These are phyloP conservation scores for Boletus coccyginus DNA, from an alignment of 768 basidiomycete species.

Conservation along the genomic window DNA sequence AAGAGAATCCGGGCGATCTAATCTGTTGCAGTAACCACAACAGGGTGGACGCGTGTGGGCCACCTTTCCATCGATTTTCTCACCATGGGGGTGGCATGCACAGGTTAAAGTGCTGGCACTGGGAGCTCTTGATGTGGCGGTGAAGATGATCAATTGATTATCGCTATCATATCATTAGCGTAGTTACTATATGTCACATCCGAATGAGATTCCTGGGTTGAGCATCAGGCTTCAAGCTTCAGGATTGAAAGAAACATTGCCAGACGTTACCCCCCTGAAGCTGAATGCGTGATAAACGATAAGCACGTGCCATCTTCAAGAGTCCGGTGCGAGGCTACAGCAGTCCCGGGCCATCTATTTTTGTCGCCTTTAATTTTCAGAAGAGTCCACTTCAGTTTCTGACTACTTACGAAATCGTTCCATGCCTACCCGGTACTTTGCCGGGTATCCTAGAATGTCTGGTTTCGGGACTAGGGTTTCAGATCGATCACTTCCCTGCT, in stretches of 20 bases:
- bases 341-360: no score
- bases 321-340: no score
- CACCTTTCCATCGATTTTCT: background rate
- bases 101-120: background rate
- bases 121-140: background rate
- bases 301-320: no score
- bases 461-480: background rate
- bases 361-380: no score
- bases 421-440: background rate
- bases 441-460: background rate
- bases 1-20: background rate
- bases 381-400: background rate
- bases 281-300: no score
- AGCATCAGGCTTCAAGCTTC: no score
- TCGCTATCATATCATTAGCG: background rate
- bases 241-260: background rate
- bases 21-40: background rate
- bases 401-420: background rate
- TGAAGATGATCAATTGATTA: background rate
- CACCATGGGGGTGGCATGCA: background rate
- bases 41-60: background rate
- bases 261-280: background rate
- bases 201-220: background rate
- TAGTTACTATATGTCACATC: background rate
- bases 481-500: background rate